A percentile compares a stretch with the other conserved stretches of the same genome.
Conservation (phyloP, 2,329 filamentous ascomycete genomes). For the Arachnomyces sp. region DNA sequence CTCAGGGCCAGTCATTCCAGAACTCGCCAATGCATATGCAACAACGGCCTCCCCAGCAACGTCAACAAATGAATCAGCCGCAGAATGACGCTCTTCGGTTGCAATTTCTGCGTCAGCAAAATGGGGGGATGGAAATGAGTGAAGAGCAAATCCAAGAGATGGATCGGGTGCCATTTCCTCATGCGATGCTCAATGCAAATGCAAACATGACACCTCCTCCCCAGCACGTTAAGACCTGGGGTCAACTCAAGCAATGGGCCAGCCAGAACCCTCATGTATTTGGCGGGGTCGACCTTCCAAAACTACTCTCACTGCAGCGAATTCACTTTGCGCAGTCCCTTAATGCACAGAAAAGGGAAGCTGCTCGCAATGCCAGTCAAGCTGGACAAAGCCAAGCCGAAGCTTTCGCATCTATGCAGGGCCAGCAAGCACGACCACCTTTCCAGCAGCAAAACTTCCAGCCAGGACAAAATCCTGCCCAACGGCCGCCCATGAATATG, state of each 20-base stretch:
- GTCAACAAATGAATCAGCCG: conserved; percentile 19
- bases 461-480: conserved; percentile 23
- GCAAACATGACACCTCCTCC: conserved; percentile 31
- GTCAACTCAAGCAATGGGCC: conserved; percentile 48
- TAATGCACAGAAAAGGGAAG: conserved; percentile 20
- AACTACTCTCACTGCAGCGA: conserved; percentile 33
- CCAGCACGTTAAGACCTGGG: conserved; percentile 47
- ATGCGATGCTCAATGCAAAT: conserved; percentile 25
- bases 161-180: conserved; percentile 33
- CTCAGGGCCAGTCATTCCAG: conserved; percentile 21
- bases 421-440: conserved; percentile 17
- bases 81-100: conserved; percentile 26
- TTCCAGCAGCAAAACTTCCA: conserved; percentile 23
- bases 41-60: conserved; percentile 27
- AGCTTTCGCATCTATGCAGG: conserved; percentile 18
- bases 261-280: conserved; percentile 37
- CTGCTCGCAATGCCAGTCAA: conserved; percentile 17
- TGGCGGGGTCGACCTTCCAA: conserved; percentile 32
- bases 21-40: conserved; percentile 17
- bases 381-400: conserved; percentile 18
- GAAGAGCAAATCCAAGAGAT: conserved; percentile 35
- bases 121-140: conserved; percentile 28
- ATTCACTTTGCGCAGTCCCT: conserved; percentile 38
- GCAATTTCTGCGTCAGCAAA: conserved; percentile 26
- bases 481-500: conserved; percentile 20